A percentile compares a stretch with the other conserved stretches of the same genome.
phyloP scores from a whole-genome alignment of 2,329 filamentous ascomycete genomes.

The Ophiostoma perfectum region DNA sequence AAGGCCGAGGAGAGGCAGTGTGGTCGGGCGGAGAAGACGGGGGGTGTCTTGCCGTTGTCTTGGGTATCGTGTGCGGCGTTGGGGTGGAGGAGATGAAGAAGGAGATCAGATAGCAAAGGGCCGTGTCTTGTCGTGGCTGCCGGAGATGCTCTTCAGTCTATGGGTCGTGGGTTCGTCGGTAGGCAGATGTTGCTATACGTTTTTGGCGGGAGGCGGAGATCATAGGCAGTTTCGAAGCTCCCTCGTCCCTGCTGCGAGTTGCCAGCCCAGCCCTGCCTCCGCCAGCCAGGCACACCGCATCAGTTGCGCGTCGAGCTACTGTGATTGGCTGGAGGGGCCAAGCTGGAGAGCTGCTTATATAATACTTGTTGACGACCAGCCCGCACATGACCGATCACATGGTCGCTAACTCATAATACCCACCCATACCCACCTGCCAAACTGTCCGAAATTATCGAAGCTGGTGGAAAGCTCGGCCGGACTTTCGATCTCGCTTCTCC shows the following conservation, averaged over 20 bases:
- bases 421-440: conserved; percentile 7
- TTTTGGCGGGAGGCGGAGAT: conserved; percentile 15
- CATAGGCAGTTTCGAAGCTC: conserved; percentile 16
- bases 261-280: conserved; percentile 5
- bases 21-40: conserved; percentile 7
- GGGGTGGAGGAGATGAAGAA: not conserved
- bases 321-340: conserved; percentile 24
- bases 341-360: not conserved
- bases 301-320: conserved; percentile 29
- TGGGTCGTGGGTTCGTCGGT: conserved; percentile 15
- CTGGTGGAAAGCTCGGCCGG: conserved; percentile 20
- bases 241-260: conserved; percentile 13
- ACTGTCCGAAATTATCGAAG: conserved; percentile 21
- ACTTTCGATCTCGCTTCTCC: conserved; percentile 12
- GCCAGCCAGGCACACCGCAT: conserved; percentile 29
- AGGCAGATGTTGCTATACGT: conserved; percentile 23
- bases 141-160: not conserved
- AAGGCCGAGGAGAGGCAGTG: not conserved
- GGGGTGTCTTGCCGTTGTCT: not conserved
- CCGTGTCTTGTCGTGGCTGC: conserved; percentile 4
- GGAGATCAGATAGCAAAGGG: not conserved
- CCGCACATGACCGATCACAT: not conserved
- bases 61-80: not conserved
- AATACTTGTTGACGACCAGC: not conserved
- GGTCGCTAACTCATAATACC: not conserved